phyloP scores from a whole-genome alignment of 202 grass and related monocot species.

The Carex sylvatica region DNA sequence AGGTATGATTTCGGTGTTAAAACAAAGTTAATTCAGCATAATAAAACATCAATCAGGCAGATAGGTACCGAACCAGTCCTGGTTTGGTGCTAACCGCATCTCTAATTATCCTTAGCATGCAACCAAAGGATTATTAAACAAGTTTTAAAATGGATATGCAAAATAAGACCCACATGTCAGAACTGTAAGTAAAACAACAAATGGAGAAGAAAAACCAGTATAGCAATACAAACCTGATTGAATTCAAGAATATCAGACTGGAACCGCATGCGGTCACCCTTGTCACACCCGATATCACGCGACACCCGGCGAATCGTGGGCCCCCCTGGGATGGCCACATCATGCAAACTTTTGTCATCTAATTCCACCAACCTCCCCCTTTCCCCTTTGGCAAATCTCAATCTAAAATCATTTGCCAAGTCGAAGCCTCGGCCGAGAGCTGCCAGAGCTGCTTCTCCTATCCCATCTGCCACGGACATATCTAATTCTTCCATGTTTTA shows the following conservation, averaged over 20 bases:
- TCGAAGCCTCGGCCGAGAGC: conserved; percentile 82
- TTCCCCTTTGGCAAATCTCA: conserved; percentile 68
- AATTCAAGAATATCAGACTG: conserved; percentile 97
- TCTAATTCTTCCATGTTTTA: not conserved
- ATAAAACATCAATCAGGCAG: not conserved
- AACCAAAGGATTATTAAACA: not conserved
- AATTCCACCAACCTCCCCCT: conserved; percentile 61
- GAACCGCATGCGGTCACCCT: conserved; percentile 87
- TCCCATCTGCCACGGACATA: conserved; percentile 18
- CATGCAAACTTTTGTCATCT: conserved; percentile 46
- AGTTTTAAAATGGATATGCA: not conserved
- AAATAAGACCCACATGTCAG: not conserved
- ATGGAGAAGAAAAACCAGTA: not conserved
- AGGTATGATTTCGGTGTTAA: not conserved
- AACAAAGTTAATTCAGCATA: not conserved
- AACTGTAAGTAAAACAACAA: not conserved
- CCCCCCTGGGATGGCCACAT: conserved; percentile 62
- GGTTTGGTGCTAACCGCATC: not conserved
- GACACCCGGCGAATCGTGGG: conserved; percentile 50
- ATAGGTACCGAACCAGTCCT: not conserved
- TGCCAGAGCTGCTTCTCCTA: conserved; percentile 46
- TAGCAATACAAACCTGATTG: conserved; percentile 55
- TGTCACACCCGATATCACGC: conserved; percentile 73
- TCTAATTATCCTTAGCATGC: not conserved
- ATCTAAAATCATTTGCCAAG: conserved; percentile 82